Evolutionary conservation across 208 protist species (phyloP), one percentile per base, ranked within the genome.

Genomic region (Plasmodiophora brassicae): DNA sequence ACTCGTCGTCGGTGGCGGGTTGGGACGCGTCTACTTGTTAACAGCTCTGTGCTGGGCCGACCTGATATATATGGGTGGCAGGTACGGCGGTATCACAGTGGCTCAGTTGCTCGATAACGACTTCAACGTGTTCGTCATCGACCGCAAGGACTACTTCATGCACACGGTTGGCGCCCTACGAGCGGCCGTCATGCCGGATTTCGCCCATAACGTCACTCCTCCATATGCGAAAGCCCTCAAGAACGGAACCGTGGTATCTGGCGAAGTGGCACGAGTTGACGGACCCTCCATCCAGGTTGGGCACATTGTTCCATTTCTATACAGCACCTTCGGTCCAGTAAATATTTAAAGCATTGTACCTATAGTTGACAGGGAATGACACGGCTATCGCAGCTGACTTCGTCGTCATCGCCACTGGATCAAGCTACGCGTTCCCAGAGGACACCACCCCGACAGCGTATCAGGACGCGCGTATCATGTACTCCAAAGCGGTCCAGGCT

Each of bases 91-190:
- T 8, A 14, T 78, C 36, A 5, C 85, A 5, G 22, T 83, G 50
- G 85, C 85, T 8, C 46, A 88, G 85, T 1, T 5, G 5, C 71
- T 88, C 1, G 85, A 88, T 28, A n/a, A n/a, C n/a, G 14, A 78
- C 20, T 88, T 88, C 85, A 83, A 88, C 5, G 85, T 88, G 8
- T 43, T 85, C 36, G n/a, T 88, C 35, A 88, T 88, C n/a, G 85
- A 88, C 46, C 85, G 50, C 1, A 88, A 88, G 85, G 71, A 50
- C 5, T 88, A 85, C 57, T 87, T 87, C n/a, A 5, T 88, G 45
- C 85, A 88, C 57, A 88, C 46, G 8, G 46, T 88, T 44, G 85
- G 85, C 46, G 85, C 85, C 8, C 44, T 88, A 22, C 50, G 85
- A 8, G 85, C 85, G 14, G 5, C 65, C 32, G n/a, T 32, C 5